Conservation (phyloP, 2,329 filamentous ascomycete species). For the Scedosporium apiospermum region DNA sequence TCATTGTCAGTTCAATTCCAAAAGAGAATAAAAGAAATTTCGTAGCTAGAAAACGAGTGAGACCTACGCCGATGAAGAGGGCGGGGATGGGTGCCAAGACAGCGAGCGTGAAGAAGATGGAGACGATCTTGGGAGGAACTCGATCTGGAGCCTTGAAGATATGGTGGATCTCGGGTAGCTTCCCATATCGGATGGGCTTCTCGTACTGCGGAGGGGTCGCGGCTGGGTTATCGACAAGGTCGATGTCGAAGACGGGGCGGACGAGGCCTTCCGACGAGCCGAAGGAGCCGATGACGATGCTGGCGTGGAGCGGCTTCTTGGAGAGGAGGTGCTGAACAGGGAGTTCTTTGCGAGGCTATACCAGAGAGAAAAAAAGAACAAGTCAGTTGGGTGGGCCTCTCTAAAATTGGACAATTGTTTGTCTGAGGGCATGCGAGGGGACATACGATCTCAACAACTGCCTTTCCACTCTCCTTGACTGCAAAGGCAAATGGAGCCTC, state of each 20-base stretch:
- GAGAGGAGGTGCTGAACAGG: constrained; percentile 70
- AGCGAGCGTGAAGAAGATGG: constrained; percentile 63
- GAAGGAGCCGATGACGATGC: constrained; percentile 78
- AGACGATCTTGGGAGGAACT: constrained; percentile 73
- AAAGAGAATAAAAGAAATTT: neutral
- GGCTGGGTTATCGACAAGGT: constrained; percentile 54
- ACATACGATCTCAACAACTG: constrained; percentile 72
- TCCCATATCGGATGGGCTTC: constrained; percentile 71
- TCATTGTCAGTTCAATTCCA: constrained; percentile 3
- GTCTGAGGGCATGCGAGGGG: neutral
- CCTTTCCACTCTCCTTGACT: constrained; percentile 83
- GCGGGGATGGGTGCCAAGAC: constrained; percentile 66
- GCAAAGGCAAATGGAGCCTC: constrained; percentile 80
- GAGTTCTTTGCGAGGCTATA: constrained; percentile 78
- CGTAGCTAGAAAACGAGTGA: neutral
- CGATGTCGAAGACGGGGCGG: constrained; percentile 62
- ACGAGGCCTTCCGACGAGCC: constrained; percentile 62
- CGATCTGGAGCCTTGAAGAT: constrained; percentile 73
- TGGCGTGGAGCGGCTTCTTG: constrained; percentile 62
- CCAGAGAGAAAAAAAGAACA: constrained; percentile 11
- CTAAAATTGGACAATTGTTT: neutral
- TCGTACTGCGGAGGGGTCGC: constrained; percentile 51
- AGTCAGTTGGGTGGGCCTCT: neutral
- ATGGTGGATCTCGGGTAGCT: constrained; percentile 79
- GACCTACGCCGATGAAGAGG: constrained; percentile 59